Base-by-base conservation (phyloP, 2,329 filamentous ascomycete genomes). In the Rugonectria rugulosa region DNA sequence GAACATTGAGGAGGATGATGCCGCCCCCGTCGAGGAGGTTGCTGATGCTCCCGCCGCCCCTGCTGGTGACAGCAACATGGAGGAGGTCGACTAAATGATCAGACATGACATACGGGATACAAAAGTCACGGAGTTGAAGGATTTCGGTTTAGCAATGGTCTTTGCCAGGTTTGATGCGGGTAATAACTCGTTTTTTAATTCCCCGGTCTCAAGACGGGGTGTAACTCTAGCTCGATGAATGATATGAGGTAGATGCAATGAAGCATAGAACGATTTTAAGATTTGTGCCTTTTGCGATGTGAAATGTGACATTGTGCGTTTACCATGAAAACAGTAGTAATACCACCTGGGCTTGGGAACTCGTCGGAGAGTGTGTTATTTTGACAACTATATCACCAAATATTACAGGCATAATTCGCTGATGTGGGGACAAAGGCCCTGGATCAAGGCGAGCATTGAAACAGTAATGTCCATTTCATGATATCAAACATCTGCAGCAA, bases 1-100 rank as follows among this genome's bases (percentile, higher is more conserved):
- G 75, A 97, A 98, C 86, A 91, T 99, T 64, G 94, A 98, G 69
- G 94, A 97, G 82, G 87, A 90, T 54, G 92, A 96, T 79, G 85
- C 87, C 54, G 84, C 85, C 53, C 83, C 88, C 57, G 84, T 82
- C 50, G 85, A 84, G 69, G 82, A 82, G 55, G 72, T 74, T 51
- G 74, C 76, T 53, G 87, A 84, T 62, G 89, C 89, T 31, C 54
- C 79, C 60, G 78, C 76, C 56, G 80, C 80, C 63, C 84, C 85
- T 76, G 81, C 89, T 64, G 89, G 88, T 69, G 92, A 97, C 87
- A 96, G 90, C 82, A 89, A 93, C 77, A 99, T 99, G 95, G 95
- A 99, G 88, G 95, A 99, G 88, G 95, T 99, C 76, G 95, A 99
- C 86, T 99, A 96, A 83, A 71, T 38, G 57, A 59, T 56, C 58